phyloP scores from a whole-genome alignment of 1,139 yeast species.

The Geotrichum carabidarum region DNA sequence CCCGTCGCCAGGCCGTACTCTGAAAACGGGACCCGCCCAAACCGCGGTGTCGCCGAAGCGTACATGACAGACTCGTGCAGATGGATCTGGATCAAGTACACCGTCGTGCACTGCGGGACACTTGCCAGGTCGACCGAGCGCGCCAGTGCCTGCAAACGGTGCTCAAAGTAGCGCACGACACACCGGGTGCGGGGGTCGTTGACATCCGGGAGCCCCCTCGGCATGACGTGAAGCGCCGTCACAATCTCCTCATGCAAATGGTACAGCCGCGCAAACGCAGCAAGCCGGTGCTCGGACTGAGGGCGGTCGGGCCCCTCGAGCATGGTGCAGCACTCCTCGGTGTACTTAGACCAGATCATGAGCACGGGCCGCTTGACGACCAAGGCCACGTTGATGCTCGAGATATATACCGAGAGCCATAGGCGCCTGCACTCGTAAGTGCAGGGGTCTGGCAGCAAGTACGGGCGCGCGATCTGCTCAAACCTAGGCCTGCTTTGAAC shows the following conservation, averaged over 20 bases:
- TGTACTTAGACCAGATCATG: constrained; percentile 46
- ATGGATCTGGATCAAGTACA: constrained; percentile 64
- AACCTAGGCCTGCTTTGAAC: constrained; percentile 21
- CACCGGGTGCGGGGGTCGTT: constrained; percentile 28
- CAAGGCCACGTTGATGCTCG: constrained; percentile 33
- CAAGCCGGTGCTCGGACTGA: constrained; percentile 39
- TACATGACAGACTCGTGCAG: constrained; percentile 58
- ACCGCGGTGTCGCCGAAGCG: constrained; percentile 25
- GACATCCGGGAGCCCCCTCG: constrained; percentile 30
- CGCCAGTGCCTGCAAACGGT: constrained; percentile 17
- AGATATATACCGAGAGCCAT: constrained; percentile 34
- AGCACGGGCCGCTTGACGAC: constrained; percentile 32
- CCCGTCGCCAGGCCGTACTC: constrained; percentile 35
- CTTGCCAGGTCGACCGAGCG: not conserved
- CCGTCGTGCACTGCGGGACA: not conserved
- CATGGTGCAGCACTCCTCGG: constrained; percentile 55
- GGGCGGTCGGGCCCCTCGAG: constrained; percentile 41
- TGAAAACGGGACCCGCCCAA: constrained; percentile 40
- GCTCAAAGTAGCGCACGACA: constrained; percentile 29
- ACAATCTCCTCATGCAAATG: constrained; percentile 56
- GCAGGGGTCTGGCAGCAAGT: constrained; percentile 36
- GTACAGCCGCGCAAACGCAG: constrained; percentile 56
- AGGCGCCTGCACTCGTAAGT: constrained; percentile 36
- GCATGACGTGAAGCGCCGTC: constrained; percentile 29
- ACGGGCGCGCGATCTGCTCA: constrained; percentile 38